Conservation (phyloP, 2,329 filamentous ascomycete genomes). For the Sclerotinia minor region DNA sequence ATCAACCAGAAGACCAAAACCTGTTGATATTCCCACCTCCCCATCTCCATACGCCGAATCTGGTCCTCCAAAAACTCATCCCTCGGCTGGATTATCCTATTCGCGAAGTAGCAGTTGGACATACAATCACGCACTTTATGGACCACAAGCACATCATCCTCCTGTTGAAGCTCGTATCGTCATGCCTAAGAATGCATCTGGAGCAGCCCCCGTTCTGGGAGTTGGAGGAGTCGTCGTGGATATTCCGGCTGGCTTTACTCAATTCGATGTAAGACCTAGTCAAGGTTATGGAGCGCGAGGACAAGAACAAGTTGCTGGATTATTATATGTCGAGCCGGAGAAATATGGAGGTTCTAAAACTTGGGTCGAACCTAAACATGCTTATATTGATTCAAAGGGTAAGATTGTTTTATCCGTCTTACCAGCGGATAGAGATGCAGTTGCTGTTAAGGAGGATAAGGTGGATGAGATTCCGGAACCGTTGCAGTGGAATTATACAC, state of each 20-base stretch:
- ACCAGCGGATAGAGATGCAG: slow-evolving; percentile 34
- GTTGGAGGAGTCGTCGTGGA: slow-evolving; percentile 40
- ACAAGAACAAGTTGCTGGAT: slow-evolving; percentile 26
- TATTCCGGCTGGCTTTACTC: slow-evolving; percentile 28
- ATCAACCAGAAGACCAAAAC: neutral
- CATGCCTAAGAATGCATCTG: slow-evolving; percentile 46
- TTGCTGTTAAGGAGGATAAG: slow-evolving; percentile 38
- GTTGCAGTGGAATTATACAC: neutral
- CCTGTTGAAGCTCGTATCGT: slow-evolving; percentile 61
- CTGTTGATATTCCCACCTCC: slow-evolving; percentile 36
- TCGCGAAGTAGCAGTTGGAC: slow-evolving; percentile 55
- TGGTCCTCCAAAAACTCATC: slow-evolving; percentile 62
- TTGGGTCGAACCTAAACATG: slow-evolving; percentile 37
- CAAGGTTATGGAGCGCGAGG: neutral
- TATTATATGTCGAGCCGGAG: slow-evolving; percentile 36
- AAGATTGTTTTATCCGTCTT: slow-evolving; percentile 34
- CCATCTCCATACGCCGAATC: slow-evolving; percentile 47
- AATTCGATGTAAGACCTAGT: slow-evolving; percentile 12
- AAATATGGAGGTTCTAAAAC: slow-evolving; percentile 40
- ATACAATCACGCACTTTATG: slow-evolving; percentile 60
- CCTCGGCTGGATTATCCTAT: slow-evolving; percentile 64
- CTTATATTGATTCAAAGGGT: slow-evolving; percentile 39
- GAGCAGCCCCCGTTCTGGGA: slow-evolving; percentile 35
- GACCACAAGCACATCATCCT: slow-evolving; percentile 53
- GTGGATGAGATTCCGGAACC: slow-evolving; percentile 30